These are phyloP conservation scores for Triticum timopheevii DNA, from an alignment of 176 grass and related monocot genomes.

Conservation along the genomic window DNA sequence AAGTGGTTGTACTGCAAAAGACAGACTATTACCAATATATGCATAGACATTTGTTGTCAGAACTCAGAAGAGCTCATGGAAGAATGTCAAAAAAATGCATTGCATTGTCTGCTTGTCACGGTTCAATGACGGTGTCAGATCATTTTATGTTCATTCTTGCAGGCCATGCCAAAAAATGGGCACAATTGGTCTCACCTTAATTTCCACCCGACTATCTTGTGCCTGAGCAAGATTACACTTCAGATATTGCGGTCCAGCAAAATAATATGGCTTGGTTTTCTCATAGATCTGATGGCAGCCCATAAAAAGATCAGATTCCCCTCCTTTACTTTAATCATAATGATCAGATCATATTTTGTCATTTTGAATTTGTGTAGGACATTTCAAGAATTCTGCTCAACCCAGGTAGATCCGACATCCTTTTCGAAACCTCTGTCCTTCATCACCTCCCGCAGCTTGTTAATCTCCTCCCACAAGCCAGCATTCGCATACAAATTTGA, in stretches of 20 bases:
- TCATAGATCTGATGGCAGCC: not conserved
- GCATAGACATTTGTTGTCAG: not conserved
- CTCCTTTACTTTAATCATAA: not conserved
- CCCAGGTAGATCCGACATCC: constrained; percentile 48
- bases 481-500: constrained; percentile 64
- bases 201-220: not conserved
- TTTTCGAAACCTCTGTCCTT: constrained; percentile 57
- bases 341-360: not conserved
- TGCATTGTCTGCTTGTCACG: not conserved
- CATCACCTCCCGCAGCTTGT: constrained; percentile 45
- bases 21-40: not conserved
- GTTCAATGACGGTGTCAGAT: not conserved
- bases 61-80: constrained; percentile 7
- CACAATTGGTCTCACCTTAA: constrained; percentile 4
- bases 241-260: not conserved
- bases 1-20: not conserved
- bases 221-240: not conserved
- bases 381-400: constrained; percentile 34
- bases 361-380: not conserved
- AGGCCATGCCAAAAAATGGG: not conserved
- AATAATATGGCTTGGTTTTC: not conserved
- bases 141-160: not conserved
- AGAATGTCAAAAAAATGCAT: constrained; percentile 19
- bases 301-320: not conserved
- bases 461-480: constrained; percentile 65